A percentile compares a stretch with the other conserved stretches of the same genome.
Evolutionary conservation across 129 eudicot genomes (phyloP).

Genomic region (Erigeron canadensis): DNA sequence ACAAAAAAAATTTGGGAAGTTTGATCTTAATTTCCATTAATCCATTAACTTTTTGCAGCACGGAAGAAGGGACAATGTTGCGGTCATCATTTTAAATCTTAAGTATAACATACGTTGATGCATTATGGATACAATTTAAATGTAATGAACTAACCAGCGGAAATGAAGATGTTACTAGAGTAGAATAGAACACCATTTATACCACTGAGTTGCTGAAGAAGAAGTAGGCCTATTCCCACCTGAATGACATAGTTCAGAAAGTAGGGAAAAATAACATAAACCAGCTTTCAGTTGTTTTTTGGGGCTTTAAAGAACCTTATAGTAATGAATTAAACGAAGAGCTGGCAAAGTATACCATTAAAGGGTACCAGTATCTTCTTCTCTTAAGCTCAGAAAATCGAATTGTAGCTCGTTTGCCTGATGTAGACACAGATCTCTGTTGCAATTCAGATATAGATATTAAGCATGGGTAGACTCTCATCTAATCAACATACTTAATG

Average conservation of each 20-base stretch:
- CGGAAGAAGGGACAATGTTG: neutral
- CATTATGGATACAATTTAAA: neutral
- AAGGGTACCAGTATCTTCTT: conserved; percentile 72
- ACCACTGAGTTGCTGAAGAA: conserved; percentile 86
- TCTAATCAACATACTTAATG: neutral
- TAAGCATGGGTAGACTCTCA: neutral
- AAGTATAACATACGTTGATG: neutral
- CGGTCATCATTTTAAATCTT: neutral
- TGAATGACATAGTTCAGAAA: conserved; percentile 32
- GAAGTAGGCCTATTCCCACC: conserved; percentile 80
- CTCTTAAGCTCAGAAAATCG: conserved; percentile 61
- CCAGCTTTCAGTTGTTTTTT: neutral
- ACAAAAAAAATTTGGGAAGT: neutral
- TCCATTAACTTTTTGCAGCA: neutral
- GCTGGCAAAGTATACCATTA: conserved; percentile 51
- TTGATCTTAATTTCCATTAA: neutral
- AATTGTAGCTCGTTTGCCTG: conserved; percentile 59
- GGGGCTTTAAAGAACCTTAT: neutral
- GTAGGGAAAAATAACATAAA: neutral
- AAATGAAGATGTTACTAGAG: conserved; percentile 65
- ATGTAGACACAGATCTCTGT: conserved; percentile 72
- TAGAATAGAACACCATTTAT: conserved; percentile 81
- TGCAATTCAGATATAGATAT: conserved; percentile 13
- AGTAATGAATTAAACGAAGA: neutral
- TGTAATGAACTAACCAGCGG: conserved; percentile 62